Base-by-base conservation (phyloP, 371 early-diverging fungal species). In the Enteropsectra breve region DNA sequence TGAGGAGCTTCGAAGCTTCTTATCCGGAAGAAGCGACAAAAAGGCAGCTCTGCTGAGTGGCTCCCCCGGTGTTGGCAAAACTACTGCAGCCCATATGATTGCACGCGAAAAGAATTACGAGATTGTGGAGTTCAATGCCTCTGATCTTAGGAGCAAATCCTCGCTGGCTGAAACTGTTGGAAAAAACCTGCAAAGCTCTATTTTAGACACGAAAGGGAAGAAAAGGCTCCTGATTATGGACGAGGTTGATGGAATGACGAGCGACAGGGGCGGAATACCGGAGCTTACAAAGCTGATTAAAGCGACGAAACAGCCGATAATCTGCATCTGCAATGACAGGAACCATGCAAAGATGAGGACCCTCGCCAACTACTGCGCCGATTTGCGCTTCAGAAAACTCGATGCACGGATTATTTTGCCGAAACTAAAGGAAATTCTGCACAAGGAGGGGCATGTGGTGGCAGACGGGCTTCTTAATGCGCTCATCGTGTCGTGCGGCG, bases 231-330 rank as follows among this genome's bases (percentile, higher is more conserved):
- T 97, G 8, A 86, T 99, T 52, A 95, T 99, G 97, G 99, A 99
- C 82, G 99, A 99, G 78, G 91, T 96, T 0, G 99, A 99, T 79
- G 97, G 97, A 32, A 97, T 99, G 97, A 87, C 91, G 1, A 87
- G 85, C 37, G 99, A 99, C 79, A 86, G 96, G 38, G 99, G 97
- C 49, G 99, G 99, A 18, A 80, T 84, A 4, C 84, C 85, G 0
- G 93, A 97, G 79, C 82, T 99, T 38, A 90, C 90, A 48, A 76
- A 83, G 47, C 69, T 95, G 32, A 89, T 99, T 70, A 90, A 90
- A 78, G 87, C 86, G 46, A 85, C 91, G 8, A 86, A 86, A 75
- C 84, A 92, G 24, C 97, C 97, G 11, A 89, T 98, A 29, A 92
- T 98, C 64, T 94, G 98, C 81, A 97, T 97, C 48, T 95, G 94